A percentile compares a stretch with the other conserved stretches of the same genome.
Evolutionary conservation across 257 asterid genomes (phyloP).

Genomic region (Solanum acaule): DNA sequence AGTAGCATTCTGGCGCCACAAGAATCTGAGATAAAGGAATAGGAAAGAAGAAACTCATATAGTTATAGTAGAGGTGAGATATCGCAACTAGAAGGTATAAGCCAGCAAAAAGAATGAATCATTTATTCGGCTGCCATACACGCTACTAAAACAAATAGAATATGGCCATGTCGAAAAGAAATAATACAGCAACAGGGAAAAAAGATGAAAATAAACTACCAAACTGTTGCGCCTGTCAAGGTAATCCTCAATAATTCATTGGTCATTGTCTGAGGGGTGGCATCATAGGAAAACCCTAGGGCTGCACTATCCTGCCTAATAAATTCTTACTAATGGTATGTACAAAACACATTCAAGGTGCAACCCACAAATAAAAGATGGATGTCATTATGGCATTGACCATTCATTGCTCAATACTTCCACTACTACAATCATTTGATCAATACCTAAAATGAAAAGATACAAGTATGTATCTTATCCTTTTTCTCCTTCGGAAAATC

Average conservation of each 20-base stretch:
- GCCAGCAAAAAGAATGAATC: neutral
- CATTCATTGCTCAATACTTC: neutral
- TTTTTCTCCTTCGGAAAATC: neutral
- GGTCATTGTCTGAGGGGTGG: neutral
- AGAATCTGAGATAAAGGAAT: conserved; percentile 41
- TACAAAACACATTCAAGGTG: neutral
- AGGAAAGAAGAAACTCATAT: neutral
- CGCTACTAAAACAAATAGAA: neutral
- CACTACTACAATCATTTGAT: neutral
- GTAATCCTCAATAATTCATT: neutral
- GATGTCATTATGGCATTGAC: neutral
- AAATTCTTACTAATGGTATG: neutral
- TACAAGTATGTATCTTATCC: neutral
- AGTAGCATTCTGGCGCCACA: conserved; percentile 89
- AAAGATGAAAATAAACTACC: neutral
- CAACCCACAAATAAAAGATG: neutral
- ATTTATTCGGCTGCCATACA: neutral
- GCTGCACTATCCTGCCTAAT: neutral
- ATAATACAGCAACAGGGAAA: neutral
- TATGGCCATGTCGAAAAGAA: neutral
- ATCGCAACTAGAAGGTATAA: neutral
- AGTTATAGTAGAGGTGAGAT: neutral
- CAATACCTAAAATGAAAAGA: neutral
- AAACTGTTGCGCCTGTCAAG: neutral
- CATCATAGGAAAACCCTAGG: neutral